Base-by-base conservation (phyloP, 2,329 filamentous ascomycete genomes). In the Neocatenulostroma microsporum region DNA sequence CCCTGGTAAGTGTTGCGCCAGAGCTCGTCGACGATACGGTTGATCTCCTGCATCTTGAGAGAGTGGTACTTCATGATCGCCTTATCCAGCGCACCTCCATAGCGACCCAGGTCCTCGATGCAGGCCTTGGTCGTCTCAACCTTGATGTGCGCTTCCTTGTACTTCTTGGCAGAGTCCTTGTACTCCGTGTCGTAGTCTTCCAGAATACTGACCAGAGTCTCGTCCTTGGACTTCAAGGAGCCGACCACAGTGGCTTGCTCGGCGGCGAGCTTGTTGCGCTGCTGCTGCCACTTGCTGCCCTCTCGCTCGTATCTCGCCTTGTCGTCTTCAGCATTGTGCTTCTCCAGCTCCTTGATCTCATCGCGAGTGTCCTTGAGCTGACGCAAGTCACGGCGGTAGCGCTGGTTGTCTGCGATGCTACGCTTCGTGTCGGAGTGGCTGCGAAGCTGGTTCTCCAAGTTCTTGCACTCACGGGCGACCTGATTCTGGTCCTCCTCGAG, bases 21-120 rank as follows among this genome's bases (percentile, higher is more conserved):
- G n/a, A 98, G 74, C 60, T 98, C 91, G 46, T 84, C 85, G 34
- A 93, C 82, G 60, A 95, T 95, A 39, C 79, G 76, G 62, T 98
- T 98, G 60, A 98, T 89, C 60, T 98, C 88, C 50, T 91, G 84
- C 91, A 98, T 98, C 69, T 98, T 98, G 57, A 94, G 68, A 20
- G 81, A 75, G 66, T 98, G 91, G 57, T 89, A 98, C 54, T 84
- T 85, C 85, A 98, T 95, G 55, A 98, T 93, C 30, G 91, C 93
- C 56, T 91, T 86, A 67, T 96, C 89, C 10, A 98, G 73, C 6
- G 91, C 91, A 8, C 76, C 72, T 28, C 78, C 73, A 57, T 94
- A 96, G 26, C 84, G 82, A 5, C 74, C 82, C 23, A 98, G 69
- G 57, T 98, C 91, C 39, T 94, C 86, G 37, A 94, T 84, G 3